Conservation (phyloP, 2,329 filamentous ascomycete species). For the Apiospora hydei region DNA sequence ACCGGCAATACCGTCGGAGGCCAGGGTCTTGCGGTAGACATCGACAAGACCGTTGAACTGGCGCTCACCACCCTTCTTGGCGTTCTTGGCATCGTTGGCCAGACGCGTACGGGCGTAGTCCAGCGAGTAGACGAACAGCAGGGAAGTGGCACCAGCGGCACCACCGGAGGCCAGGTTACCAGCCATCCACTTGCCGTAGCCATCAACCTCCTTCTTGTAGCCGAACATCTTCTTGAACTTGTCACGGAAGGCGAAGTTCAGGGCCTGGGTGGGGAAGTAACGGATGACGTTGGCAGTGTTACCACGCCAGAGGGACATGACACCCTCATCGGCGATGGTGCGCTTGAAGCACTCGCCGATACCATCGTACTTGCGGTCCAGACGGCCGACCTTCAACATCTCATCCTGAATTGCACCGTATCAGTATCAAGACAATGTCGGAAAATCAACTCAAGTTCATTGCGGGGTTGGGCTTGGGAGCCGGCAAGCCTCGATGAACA, state of each 20-base stretch:
- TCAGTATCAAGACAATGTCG: background rate
- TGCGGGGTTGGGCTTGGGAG: background rate
- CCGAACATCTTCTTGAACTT: conserved; percentile 99
- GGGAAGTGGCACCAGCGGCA: conserved; percentile 99
- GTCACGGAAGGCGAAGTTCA: conserved; percentile 99
- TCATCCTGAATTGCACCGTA: conserved; percentile 76
- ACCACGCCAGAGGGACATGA: conserved; percentile 96
- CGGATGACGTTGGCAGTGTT: conserved; percentile 99
- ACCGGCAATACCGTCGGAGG: conserved; percentile 98
- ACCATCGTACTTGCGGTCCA: conserved; percentile 95
- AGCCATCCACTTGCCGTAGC: conserved; percentile 98
- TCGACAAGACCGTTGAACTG: conserved; percentile 99
- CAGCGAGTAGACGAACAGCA: conserved; percentile 99
- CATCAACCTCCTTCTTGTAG: conserved; percentile 99
- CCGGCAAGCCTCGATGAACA: background rate
- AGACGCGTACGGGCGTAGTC: conserved; percentile 99
- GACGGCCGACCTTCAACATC: conserved; percentile 99
- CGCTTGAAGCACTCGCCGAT: conserved; percentile 95
- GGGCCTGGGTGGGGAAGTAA: conserved; percentile 99
- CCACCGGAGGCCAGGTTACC: conserved; percentile 99
- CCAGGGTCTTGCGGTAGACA: conserved; percentile 99
- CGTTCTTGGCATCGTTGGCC: conserved; percentile 99
- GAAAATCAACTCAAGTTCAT: background rate
- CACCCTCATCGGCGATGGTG: conserved; percentile 89
- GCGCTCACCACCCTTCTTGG: conserved; percentile 95